Conservation (phyloP, 1,139 yeast species). For the Saccharomyces hybrid region DNA sequence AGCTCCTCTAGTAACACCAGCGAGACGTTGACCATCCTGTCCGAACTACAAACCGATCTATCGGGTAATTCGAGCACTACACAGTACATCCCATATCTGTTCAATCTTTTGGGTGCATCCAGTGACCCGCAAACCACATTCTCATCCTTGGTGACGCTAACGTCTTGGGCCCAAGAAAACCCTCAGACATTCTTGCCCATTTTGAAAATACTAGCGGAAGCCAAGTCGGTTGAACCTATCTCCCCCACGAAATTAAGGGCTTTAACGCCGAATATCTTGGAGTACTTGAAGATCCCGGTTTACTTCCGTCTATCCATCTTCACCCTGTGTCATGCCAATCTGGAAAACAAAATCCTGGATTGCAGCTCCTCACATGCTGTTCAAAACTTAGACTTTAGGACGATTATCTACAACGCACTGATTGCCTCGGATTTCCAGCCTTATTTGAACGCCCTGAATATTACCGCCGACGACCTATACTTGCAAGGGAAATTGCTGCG, state of each 20-base stretch:
- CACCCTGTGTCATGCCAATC: constrained; percentile 24
- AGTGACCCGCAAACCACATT: constrained; percentile 25
- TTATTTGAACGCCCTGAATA: constrained; percentile 25
- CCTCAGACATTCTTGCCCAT: constrained; percentile 23
- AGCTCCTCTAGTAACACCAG: constrained; percentile 20
- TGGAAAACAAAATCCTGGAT: constrained; percentile 15
- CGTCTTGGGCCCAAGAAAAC: constrained; percentile 23
- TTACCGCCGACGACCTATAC: constrained; percentile 25
- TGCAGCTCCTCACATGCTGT: constrained; percentile 29
- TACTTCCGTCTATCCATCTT: constrained; percentile 27
- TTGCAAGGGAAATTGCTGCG: constrained; percentile 26
- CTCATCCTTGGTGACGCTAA: constrained; percentile 21
- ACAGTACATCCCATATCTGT: constrained; percentile 20
- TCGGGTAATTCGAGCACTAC: constrained; percentile 11
- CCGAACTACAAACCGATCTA: constrained; percentile 15
- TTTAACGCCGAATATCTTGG: constrained; percentile 22
- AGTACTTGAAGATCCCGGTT: constrained; percentile 23
- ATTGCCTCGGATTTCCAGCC: constrained; percentile 27
- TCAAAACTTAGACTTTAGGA: constrained; percentile 23
- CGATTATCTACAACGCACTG: constrained; percentile 26
- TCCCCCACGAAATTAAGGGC: constrained; percentile 17
- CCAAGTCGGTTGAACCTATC: constrained; percentile 12
- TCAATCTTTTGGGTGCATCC: constrained; percentile 22
- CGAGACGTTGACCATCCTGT: constrained; percentile 17
- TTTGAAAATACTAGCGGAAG: constrained; percentile 18